phyloP scores from a whole-genome alignment of 192 early-diverging fungal species.

The Geranomyces michiganensis region DNA sequence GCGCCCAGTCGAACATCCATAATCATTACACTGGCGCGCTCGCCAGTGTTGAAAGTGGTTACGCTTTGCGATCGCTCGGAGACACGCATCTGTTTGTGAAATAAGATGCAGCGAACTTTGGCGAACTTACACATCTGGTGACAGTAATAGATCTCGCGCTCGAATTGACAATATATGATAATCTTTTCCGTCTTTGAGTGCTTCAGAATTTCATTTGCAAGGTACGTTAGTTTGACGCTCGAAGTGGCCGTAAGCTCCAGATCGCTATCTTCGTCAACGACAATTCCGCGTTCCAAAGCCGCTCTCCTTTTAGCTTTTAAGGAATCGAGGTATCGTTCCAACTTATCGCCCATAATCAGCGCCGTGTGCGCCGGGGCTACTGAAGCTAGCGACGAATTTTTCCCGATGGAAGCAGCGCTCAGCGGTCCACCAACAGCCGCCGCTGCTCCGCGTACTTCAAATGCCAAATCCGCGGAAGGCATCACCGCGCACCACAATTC shows the following conservation, averaged over 20 bases:
- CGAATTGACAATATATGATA: conserved; percentile 59
- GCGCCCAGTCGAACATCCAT: conserved; percentile 65
- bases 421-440: background rate
- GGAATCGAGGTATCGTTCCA: background rate
- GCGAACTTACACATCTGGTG: conserved; percentile 53
- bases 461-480: conserved; percentile 8
- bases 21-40: conserved; percentile 51
- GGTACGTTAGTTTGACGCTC: conserved; percentile 62
- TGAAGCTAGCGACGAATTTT: background rate
- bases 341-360: background rate
- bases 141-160: conserved; percentile 57
- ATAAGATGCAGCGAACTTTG: conserved; percentile 56
- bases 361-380: background rate
- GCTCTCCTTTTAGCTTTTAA: background rate
- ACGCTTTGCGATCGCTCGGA: conserved; percentile 51
- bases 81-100: conserved; percentile 48
- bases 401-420: background rate
- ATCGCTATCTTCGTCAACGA: background rate
- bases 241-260: conserved; percentile 40
- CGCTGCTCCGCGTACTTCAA: conserved; percentile 1
- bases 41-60: conserved; percentile 66
- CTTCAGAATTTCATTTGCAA: conserved; percentile 40
- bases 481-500: conserved; percentile 4
- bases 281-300: background rate
- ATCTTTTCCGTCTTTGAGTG: conserved; percentile 56